phyloP scores from a whole-genome alignment of 306 rosid genomes.

The Arachis stenosperma region DNA sequence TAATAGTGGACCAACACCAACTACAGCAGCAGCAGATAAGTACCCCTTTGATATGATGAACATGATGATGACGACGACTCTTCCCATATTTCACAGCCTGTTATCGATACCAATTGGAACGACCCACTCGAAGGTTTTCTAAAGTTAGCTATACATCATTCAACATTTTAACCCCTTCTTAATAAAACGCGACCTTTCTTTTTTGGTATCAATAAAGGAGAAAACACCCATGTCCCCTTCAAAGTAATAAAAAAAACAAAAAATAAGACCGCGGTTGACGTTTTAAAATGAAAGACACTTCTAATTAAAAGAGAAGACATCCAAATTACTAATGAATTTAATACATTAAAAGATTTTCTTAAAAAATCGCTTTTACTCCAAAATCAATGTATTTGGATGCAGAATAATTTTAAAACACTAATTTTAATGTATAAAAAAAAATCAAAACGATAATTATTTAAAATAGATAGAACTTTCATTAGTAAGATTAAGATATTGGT shows the following conservation, averaged over 20 bases:
- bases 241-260: background rate
- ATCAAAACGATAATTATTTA: too few species aligned
- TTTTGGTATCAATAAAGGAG: background rate
- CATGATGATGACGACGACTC: constrained; percentile 21
- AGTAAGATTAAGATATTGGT: too few species aligned
- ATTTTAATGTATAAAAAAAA: too few species aligned
- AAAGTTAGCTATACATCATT: background rate
- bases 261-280: too few species aligned
- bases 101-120: background rate
- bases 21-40: background rate
- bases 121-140: background rate
- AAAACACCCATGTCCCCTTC: background rate
- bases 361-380: too few species aligned
- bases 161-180: background rate
- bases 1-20: constrained; percentile 34
- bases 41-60: constrained; percentile 11
- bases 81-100: background rate
- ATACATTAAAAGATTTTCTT: too few species aligned
- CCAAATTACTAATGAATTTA: too few species aligned
- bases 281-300: too few species aligned
- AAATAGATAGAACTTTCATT: too few species aligned
- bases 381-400: too few species aligned
- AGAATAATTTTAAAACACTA: too few species aligned
- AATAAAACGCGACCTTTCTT: background rate
- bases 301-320: too few species aligned